A percentile compares a stretch with the other conserved stretches of the same genome.
Evolutionary conservation across 805 yeast genomes (phyloP).

Genomic region (Kodamaea fukazawae): DNA sequence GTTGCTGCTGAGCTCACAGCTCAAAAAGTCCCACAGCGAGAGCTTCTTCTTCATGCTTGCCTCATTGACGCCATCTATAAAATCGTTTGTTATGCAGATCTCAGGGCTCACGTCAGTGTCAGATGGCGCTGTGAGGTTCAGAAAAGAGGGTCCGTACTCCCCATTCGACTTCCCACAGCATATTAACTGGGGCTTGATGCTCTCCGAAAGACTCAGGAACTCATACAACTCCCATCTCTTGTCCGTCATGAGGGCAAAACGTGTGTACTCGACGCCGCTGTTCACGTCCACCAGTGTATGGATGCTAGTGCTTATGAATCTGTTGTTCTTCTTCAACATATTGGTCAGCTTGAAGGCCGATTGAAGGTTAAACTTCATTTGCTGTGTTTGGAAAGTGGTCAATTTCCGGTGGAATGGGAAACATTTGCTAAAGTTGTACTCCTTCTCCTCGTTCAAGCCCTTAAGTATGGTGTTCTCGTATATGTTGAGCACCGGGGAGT

Average conservation of each 20-base stretch:
- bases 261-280: constrained; percentile 55
- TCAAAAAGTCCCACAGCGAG: constrained; percentile 56
- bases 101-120: constrained; percentile 25
- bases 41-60: constrained; percentile 25
- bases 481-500: constrained; percentile 1
- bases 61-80: constrained; percentile 14
- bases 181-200: constrained; percentile 46
- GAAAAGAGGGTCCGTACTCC: constrained; percentile 55
- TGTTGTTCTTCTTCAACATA: constrained; percentile 24
- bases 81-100: constrained; percentile 15
- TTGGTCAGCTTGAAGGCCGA: constrained; percentile 20
- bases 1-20: constrained; percentile 57
- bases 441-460: constrained; percentile 43
- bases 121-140: constrained; percentile 1
- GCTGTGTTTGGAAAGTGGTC: constrained; percentile 54
- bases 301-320: constrained; percentile 32
- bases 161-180: constrained; percentile 72
- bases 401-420: constrained; percentile 76
- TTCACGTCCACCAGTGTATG: constrained; percentile 27
- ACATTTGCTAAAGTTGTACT: constrained; percentile 68
- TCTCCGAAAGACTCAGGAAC: constrained; percentile 41
- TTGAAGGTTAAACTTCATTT: constrained; percentile 33
- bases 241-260: constrained; percentile 63
- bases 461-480: constrained; percentile 20
- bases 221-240: constrained; percentile 71